Evolutionary conservation across 306 rosid genomes (phyloP), one percentile per base, ranked within the genome.

Genomic region (Cicer yamashitae): DNA sequence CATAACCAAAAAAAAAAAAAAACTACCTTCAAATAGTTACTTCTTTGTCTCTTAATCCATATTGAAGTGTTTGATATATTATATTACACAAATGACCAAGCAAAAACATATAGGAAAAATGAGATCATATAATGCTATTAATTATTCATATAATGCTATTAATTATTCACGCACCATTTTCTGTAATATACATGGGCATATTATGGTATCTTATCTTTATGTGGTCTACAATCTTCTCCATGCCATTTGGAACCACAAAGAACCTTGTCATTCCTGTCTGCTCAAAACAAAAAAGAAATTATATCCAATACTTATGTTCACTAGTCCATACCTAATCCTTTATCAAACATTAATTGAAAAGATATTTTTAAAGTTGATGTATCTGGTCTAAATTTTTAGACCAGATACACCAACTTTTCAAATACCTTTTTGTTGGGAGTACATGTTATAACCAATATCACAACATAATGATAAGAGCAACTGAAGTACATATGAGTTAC

Each of bases 241-340:
- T 40, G 54, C 91, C 90, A 13, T 67, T 70, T 44, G 96, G 96
- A 87, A 89, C 93, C 61, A 89, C 90, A 72, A 77, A 89, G 81
- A 86, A 82, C 5, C 15, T 13, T 18, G 67, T 0, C 3, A 81
- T 9, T 82, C 88, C 96, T 10, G 96, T 91, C 91, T 91, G 82
- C 39, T 56, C 46, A 17, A 43, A 67, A 54, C 41, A 25, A 25
- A 79, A 75, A 46, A n/a, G 0, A 43, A 11, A 17, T 53, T n/a
- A 30, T 69, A 69, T 43, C 52, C 17, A 22, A 71, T 8, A 52
- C 6, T 7, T 4, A 48, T 44, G 38, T 39, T 44, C 38, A 44
- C 40, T 63, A 72, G 5, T 8, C 11, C 46, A 46, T 67, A 52
- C 44, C 47, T 53, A 7, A 39, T 47, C 45, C 0, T 12, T 54